Evolutionary conservation across 2,329 filamentous ascomycete species (phyloP).

Genomic region (Clarireedia hainanense): DNA sequence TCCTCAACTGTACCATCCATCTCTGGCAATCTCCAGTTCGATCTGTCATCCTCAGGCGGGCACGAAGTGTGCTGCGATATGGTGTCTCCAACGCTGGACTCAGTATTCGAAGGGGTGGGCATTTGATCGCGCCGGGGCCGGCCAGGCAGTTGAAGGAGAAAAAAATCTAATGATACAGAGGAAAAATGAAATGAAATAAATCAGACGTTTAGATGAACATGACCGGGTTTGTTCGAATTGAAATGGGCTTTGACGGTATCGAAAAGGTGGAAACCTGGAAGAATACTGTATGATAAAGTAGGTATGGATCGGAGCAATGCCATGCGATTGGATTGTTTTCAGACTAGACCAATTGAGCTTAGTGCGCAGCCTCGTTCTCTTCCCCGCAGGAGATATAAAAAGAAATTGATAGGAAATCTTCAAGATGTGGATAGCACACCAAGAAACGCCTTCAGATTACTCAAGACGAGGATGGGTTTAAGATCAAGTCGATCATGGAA

Average conservation of each 20-base stretch:
- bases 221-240: slow-evolving; percentile 15
- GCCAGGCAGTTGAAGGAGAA: slow-evolving; percentile 21
- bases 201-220: slow-evolving; percentile 22
- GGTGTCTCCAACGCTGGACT: slow-evolving; percentile 18
- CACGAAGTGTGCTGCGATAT: slow-evolving; percentile 32
- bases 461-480: no score
- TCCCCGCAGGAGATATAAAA: slow-evolving; percentile 6
- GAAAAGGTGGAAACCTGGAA: slow-evolving; percentile 9
- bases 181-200: slow-evolving; percentile 17
- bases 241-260: slow-evolving; percentile 14
- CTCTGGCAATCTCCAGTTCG: slow-evolving; percentile 28
- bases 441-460: no score
- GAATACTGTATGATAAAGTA: slow-evolving; percentile 13
- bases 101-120: slow-evolving; percentile 28
- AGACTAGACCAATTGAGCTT: not conserved
- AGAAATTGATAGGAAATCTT: not conserved
- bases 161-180: slow-evolving; percentile 26
- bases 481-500: no score
- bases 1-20: slow-evolving; percentile 28
- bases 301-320: slow-evolving; percentile 10
- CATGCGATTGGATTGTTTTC: slow-evolving; percentile 1
- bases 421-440: no score
- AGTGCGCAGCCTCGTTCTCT: not conserved
- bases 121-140: slow-evolving; percentile 28
- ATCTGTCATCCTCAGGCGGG: slow-evolving; percentile 35